These are phyloP conservation scores for Lasiodiplodia sp. DNA, from an alignment of 2,329 filamentous ascomycete genomes.

Conservation along the genomic window DNA sequence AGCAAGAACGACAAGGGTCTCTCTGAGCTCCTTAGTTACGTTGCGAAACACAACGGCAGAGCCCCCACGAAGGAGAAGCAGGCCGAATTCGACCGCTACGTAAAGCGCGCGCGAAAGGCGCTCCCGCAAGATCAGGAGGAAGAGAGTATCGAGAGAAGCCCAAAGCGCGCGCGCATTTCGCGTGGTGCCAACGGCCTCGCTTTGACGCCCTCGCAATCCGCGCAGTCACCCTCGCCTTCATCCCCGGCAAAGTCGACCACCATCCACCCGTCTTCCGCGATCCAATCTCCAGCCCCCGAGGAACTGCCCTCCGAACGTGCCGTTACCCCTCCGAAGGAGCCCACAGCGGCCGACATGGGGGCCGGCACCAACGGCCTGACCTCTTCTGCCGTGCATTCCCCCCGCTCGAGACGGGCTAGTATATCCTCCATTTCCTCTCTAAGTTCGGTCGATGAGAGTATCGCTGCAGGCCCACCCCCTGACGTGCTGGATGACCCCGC, in stretches of 20 bases:
- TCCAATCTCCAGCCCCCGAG: slow-evolving; percentile 14
- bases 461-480: slow-evolving; percentile 25
- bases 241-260: slow-evolving; percentile 13
- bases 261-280: slow-evolving; percentile 11
- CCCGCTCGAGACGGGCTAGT: slow-evolving; percentile 20
- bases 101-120: slow-evolving; percentile 39
- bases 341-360: not conserved
- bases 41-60: slow-evolving; percentile 48
- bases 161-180: slow-evolving; percentile 26
- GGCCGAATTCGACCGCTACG: slow-evolving; percentile 50
- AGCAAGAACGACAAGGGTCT: slow-evolving; percentile 48
- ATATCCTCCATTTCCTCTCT: slow-evolving; percentile 24
- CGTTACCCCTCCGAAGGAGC: slow-evolving; percentile 18
- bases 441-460: slow-evolving; percentile 28
- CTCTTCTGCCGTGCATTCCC: slow-evolving; percentile 18
- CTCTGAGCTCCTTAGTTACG: slow-evolving; percentile 49
- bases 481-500: slow-evolving; percentile 12
- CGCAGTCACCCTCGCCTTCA: slow-evolving; percentile 16
- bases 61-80: slow-evolving; percentile 48
- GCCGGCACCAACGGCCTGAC: slow-evolving; percentile 20
- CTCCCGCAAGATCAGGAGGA: slow-evolving; percentile 7
- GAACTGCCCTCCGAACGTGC: slow-evolving; percentile 15
- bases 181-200: slow-evolving; percentile 17
- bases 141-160: slow-evolving; percentile 17
- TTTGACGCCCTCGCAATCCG: slow-evolving; percentile 25